Evolutionary conservation across 805 yeast species (phyloP).

Genomic region (Metschnikowia continentalis): DNA sequence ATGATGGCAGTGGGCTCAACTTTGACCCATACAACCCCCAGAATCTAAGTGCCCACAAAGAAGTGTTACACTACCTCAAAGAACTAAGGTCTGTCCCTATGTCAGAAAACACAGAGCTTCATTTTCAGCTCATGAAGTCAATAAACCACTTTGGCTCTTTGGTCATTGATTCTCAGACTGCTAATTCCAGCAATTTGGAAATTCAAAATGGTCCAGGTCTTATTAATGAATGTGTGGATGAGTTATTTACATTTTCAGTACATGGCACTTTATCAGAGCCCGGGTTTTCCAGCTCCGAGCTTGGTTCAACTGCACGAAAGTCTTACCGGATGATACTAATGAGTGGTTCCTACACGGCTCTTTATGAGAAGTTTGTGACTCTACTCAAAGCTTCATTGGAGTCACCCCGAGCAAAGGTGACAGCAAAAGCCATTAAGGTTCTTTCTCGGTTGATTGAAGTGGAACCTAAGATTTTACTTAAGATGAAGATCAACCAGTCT

Average conservation of each 20-base stretch:
- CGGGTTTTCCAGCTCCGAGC: neutral
- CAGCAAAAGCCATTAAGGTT: slow-evolving; percentile 59
- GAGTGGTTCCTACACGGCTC: neutral
- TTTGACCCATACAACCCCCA: neutral
- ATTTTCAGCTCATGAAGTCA: slow-evolving; percentile 9
- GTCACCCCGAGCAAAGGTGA: slow-evolving; percentile 28
- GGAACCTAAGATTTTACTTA: slow-evolving; percentile 48
- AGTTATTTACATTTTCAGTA: neutral
- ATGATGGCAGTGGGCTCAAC: neutral
- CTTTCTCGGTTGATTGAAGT: slow-evolving; percentile 51
- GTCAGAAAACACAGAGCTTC: neutral
- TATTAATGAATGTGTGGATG: slow-evolving; percentile 7
- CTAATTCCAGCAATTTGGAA: neutral
- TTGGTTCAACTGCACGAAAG: neutral
- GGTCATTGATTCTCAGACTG: neutral
- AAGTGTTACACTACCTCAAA: slow-evolving; percentile 4
- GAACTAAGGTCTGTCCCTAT: neutral
- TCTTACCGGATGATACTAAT: slow-evolving; percentile 5
- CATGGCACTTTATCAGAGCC: neutral
- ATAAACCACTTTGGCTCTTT: neutral
- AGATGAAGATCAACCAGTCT: slow-evolving; percentile 48
- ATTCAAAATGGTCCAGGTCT: neutral
- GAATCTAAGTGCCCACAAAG: neutral
- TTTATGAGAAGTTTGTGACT: slow-evolving; percentile 51
- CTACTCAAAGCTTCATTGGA: slow-evolving; percentile 39